Percentiles rank a stretch among this genome's conserved stretches.
Conservation (phyloP, 2,329 filamentous ascomycete genomes). For the Fusarium cyanostomum region DNA sequence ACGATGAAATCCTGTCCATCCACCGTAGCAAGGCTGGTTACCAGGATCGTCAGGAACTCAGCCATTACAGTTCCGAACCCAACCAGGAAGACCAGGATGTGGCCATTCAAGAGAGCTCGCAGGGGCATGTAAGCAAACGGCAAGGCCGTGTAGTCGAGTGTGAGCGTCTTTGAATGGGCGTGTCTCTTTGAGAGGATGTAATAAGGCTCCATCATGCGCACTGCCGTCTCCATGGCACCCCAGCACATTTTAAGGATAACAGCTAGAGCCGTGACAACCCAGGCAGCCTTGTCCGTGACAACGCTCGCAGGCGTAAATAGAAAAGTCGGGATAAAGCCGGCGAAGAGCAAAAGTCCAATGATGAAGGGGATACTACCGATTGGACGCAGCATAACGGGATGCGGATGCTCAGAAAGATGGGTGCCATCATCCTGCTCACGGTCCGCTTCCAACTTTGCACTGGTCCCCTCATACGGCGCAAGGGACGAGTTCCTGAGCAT, state of each 20-base stretch:
- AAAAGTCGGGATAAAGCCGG: conserved; percentile 67
- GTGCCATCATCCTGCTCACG: conserved; percentile 59
- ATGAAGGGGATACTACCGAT: conserved; percentile 70
- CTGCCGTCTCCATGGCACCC: conserved; percentile 73
- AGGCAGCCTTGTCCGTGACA: conserved; percentile 70
- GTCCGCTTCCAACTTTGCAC: conserved; percentile 51
- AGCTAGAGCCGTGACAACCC: conserved; percentile 71
- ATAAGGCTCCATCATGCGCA: conserved; percentile 80
- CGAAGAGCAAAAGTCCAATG: conserved; percentile 64
- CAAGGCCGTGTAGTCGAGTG: conserved; percentile 77
- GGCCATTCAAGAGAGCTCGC: conserved; percentile 68
- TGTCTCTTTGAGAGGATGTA: conserved; percentile 74
- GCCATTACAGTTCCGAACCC: conserved; percentile 76
- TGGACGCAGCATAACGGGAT: conserved; percentile 74
- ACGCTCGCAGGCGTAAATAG: conserved; percentile 66
- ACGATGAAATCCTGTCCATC: conserved; percentile 69
- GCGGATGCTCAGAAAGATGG: conserved; percentile 67
- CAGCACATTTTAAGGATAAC: conserved; percentile 74
- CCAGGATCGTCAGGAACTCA: conserved; percentile 76
- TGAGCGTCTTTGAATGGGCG: conserved; percentile 71
- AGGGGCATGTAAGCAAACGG: conserved; percentile 73
- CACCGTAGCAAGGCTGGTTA: conserved; percentile 71
- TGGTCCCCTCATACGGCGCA: conserved; percentile 67
- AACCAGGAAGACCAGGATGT: conserved; percentile 73
- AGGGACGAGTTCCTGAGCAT: conserved; percentile 76